Evolutionary conservation across 306 rosid genomes (phyloP).

Genomic region (Carpinus viminea): DNA sequence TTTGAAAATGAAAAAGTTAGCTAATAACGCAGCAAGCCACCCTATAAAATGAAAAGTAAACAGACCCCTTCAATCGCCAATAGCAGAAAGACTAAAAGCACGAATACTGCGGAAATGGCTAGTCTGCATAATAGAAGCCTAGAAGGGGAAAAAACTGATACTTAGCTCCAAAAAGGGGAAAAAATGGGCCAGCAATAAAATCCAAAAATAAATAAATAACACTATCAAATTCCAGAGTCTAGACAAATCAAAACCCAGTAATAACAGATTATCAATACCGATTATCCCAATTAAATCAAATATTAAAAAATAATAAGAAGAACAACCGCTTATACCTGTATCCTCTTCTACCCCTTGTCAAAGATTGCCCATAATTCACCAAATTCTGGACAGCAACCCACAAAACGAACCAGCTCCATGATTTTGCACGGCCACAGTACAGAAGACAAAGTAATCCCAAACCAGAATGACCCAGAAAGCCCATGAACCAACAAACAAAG

Average conservation of each 20-base stretch:
- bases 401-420: constrained; percentile 17
- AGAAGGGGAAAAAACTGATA: background rate
- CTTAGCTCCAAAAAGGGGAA: background rate
- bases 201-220: background rate
- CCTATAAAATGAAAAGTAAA: background rate
- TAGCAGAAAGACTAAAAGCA: background rate
- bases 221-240: no score
- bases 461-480: constrained; percentile 13
- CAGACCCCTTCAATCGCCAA: background rate
- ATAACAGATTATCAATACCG: background rate
- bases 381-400: background rate
- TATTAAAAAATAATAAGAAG: background rate
- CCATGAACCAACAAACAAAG: constrained; percentile 18
- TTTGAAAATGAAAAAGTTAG: background rate
- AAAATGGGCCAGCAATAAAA: background rate
- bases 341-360: constrained; percentile 21
- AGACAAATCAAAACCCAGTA: background rate
- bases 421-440: constrained; percentile 3
- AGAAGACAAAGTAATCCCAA: constrained; percentile 4
- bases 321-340: constrained; percentile 23
- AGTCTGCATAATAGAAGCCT: background rate
- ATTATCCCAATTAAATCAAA: background rate
- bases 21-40: background rate
- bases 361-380: constrained; percentile 16
- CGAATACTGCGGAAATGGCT: background rate